A percentile compares a stretch with the other conserved stretches of the same genome.
These are phyloP conservation scores for Candida insectorum DNA, from an alignment of 805 yeast species.

Conservation along the genomic window DNA sequence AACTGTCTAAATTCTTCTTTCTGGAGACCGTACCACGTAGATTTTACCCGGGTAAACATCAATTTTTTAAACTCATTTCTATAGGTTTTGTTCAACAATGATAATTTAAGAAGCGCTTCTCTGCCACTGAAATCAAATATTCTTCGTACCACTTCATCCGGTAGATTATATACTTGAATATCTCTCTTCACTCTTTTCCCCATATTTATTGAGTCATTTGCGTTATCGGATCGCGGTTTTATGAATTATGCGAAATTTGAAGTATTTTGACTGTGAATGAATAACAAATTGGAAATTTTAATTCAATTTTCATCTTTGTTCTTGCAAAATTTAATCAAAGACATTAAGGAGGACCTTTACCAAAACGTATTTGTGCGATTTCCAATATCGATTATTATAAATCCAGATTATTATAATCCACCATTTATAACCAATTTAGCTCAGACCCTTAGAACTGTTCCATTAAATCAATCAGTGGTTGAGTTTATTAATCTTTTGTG, in stretches of 20 bases:
- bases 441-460: conserved; percentile 1
- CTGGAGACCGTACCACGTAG: conserved; percentile 12
- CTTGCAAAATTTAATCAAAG: conserved; percentile 1
- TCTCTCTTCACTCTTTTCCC: conserved; percentile 4
- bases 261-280: conserved; percentile 2
- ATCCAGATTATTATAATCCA: conserved; percentile 23
- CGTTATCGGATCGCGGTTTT: background rate
- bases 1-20: conserved; percentile 7
- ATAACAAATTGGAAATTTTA: background rate
- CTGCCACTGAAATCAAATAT: conserved; percentile 5
- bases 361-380: conserved; percentile 8
- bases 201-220: conserved; percentile 1
- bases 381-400: conserved; percentile 15
- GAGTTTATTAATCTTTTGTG: conserved; percentile 5
- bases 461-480: background rate
- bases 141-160: conserved; percentile 9
- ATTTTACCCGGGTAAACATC: conserved; percentile 20
- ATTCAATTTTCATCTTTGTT: background rate
- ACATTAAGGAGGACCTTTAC: conserved; percentile 2
- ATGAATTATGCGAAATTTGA: background rate
- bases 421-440: conserved; percentile 18
- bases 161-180: conserved; percentile 5
- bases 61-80: conserved; percentile 16
- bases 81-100: conserved; percentile 9
- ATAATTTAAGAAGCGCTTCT: conserved; percentile 1